Conservation (phyloP, 345 rosid species). For the Eutrema japonicum region DNA sequence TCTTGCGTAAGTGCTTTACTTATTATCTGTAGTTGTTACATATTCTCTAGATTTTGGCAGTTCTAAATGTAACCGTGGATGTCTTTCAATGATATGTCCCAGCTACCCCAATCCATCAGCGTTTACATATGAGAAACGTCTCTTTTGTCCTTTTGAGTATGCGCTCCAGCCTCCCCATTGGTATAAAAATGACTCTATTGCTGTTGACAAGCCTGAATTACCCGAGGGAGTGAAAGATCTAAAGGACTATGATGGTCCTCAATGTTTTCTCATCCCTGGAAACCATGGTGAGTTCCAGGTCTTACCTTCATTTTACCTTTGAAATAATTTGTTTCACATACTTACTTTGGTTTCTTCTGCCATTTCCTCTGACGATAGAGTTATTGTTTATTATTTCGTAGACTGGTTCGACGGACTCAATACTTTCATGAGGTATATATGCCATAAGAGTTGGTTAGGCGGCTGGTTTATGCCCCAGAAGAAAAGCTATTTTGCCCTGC, state of each 20-base stretch:
- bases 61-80: conserved; percentile 9
- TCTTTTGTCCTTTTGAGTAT: conserved; percentile 92
- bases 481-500: conserved; percentile 97
- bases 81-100: conserved; percentile 34
- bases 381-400: conserved; percentile 31
- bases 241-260: conserved; percentile 91
- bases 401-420: conserved; percentile 99
- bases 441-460: conserved; percentile 99
- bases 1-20: conserved; percentile 84
- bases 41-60: conserved; percentile 21
- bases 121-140: conserved; percentile 87
- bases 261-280: conserved; percentile 94
- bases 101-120: conserved; percentile 98
- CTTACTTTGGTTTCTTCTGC: conserved; percentile 23
- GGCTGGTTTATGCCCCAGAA: conserved; percentile 99
- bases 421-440: conserved; percentile 97
- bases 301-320: conserved; percentile 30
- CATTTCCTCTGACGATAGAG: conserved; percentile 12
- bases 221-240: conserved; percentile 70
- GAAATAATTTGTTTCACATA: conserved; percentile 24
- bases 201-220: conserved; percentile 86
- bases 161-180: conserved; percentile 94
- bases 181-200: conserved; percentile 73
- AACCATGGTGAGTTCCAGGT: conserved; percentile 79
- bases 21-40: conserved; percentile 29